Percentiles rank a stretch among this genome's conserved stretches.
phyloP scores from a whole-genome alignment of 1,139 yeast genomes.

The Yamadazyma pseudoaaseri region DNA sequence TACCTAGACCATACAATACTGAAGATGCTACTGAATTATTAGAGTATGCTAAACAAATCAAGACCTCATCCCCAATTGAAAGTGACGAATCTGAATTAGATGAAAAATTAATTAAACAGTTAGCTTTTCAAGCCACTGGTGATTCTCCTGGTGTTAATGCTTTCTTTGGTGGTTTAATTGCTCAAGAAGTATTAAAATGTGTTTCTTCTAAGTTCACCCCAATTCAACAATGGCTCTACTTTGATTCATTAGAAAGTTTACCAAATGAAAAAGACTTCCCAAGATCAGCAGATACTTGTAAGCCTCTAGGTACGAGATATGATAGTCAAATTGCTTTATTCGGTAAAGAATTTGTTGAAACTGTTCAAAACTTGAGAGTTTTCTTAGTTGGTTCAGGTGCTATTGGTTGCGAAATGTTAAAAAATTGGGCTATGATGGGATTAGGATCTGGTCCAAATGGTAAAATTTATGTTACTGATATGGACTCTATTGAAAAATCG shows the following conservation, averaged over 20 bases:
- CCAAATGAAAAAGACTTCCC: slow-evolving; percentile 58
- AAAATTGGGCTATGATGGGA: slow-evolving; percentile 98
- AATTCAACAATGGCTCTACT: slow-evolving; percentile 85
- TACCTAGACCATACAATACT: slow-evolving; percentile 76
- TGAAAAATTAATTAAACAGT: slow-evolving; percentile 64
- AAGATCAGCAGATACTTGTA: slow-evolving; percentile 69
- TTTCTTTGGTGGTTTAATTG: slow-evolving; percentile 89
- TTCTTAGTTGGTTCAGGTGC: slow-evolving; percentile 98
- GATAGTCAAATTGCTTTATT: slow-evolving; percentile 94
- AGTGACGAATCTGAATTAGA: slow-evolving; percentile 59
- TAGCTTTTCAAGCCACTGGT: slow-evolving; percentile 86
- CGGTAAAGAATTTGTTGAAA: slow-evolving; percentile 75
- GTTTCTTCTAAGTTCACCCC: slow-evolving; percentile 94
- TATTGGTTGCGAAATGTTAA: slow-evolving; percentile 98
- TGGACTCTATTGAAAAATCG: slow-evolving; percentile 92
- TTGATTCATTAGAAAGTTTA: slow-evolving; percentile 89
- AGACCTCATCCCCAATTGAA: slow-evolving; percentile 59
- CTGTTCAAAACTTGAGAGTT: slow-evolving; percentile 71
- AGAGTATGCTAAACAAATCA: slow-evolving; percentile 58
- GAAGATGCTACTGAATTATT: slow-evolving; percentile 74
- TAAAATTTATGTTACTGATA: slow-evolving; percentile 82
- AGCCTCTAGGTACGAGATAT: slow-evolving; percentile 78
- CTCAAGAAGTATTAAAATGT: slow-evolving; percentile 95
- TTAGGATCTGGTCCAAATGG: slow-evolving; percentile 91
- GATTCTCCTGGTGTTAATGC: slow-evolving; percentile 91